Base-by-base conservation (phyloP, 2,329 filamentous ascomycete species). In the Phoma herbarum region DNA sequence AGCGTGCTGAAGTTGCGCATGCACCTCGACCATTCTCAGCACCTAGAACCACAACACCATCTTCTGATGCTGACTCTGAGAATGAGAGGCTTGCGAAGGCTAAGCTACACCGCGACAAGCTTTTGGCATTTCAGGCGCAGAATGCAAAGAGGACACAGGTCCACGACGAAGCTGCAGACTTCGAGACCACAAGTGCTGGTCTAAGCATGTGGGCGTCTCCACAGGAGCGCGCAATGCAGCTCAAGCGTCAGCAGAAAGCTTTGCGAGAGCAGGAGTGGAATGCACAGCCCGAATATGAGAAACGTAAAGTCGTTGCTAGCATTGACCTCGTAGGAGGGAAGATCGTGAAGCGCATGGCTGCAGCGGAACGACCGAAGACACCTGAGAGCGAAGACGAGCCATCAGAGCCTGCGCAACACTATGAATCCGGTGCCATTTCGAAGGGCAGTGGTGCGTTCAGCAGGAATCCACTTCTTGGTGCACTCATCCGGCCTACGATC, bases 241-340 rank as follows among this genome's bases (percentile, higher is more conserved):
- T 97, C 57, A 96, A 94, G 77, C 85, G 88, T 57, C 93, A 97
- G 78, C 93, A 96, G 78, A 91, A 90, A 74, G 81, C 93, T 3
- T 78, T 96, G 66, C 82, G 92, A 5, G 92, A 96, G 77, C 88
- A 95, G 83, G 91, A 96, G 70, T 96, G 93, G 88, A 90, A 90
- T 66, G 88, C 90, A 4, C 82, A 86, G 50, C 92, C 93, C 0
- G 93, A 96, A 62, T 97, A 93, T 77, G 93, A 97, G 80, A 96
- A 94, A 83, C 85, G 91, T 58, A 87, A 85, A 67, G 89, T 95
- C 60, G 90, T 97, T 1, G 85, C 96, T 65, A 94, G 90, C 71
- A 90, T 97, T 60, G 92, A 97, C 73, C 80, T 97, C 0, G 88
- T 88, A 9, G 89, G 89, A 0, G 89, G 90, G 18, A 93, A 89